Base-by-base conservation (phyloP, 306 rosid genomes). In the Cyclanthera cordifolia region DNA sequence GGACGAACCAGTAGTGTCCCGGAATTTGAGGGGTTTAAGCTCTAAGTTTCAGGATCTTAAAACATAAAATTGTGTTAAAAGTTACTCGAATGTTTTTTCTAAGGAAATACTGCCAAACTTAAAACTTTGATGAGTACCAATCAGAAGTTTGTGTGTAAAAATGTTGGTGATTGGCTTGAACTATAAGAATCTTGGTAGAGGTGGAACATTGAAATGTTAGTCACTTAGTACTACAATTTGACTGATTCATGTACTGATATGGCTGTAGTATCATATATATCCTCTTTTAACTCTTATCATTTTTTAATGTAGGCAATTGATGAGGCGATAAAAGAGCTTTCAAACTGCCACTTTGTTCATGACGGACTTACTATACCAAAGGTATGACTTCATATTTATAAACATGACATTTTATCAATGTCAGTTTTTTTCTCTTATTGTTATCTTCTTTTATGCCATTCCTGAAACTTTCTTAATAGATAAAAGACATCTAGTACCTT, bases 321-420 rank as follows among this genome's bases (percentile, higher is more conserved):
- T 72, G 99, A 93, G 78, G 87, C 87, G 81, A 93, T 93, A 74
- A 83, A 90, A 77, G 99, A 87, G 84, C 87, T 93, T 82, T 93
- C 99, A 13, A 93, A 90, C 82, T 93, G 99, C 79, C 99, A 93
- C 81, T 79, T 83, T 67, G 96, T 93, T 68, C 85, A 93, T 82
- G 0, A 86, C 41, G 96, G 96, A 63, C 78, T 86, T 68, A 91
- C 87, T 75, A 86, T 87, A 79, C 87, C 87, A 72, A 93, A 90
- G 99, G 97, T 88, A 80, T 24, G 67, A 23, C 53, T 25, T 71
- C 67, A 71, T 28, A 25, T 24, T 32, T 37, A 54, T 3, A 23
- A 71, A 43, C 43, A 24, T 25, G 57, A 39, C 16, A 52, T 57
- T 27, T 52, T 49, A 19, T 68, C 15, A 10, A 25, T 28, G 21